Conservation (phyloP, 2,329 filamentous ascomycete species). For the Alternaria rosae region DNA sequence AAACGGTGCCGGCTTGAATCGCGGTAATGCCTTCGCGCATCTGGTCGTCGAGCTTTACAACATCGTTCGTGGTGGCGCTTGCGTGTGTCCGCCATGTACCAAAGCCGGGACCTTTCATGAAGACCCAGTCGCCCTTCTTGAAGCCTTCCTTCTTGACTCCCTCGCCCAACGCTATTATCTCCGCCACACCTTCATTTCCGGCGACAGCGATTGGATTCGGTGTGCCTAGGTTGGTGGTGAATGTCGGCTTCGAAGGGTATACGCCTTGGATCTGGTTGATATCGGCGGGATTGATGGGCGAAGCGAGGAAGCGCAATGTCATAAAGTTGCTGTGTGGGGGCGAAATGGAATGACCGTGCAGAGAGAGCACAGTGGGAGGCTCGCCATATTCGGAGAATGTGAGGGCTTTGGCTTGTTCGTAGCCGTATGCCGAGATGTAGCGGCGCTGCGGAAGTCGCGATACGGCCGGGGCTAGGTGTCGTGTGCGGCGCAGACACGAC, state of each 20-base stretch:
- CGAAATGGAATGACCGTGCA: constrained; percentile 80
- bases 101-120: constrained; percentile 81
- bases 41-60: constrained; percentile 75
- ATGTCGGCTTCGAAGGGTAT: constrained; percentile 84
- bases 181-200: constrained; percentile 93
- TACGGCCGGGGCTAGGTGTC: constrained; percentile 8
- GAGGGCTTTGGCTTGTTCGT: constrained; percentile 84
- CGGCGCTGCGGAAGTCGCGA: constrained; percentile 45
- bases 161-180: constrained; percentile 76
- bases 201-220: constrained; percentile 76
- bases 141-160: constrained; percentile 63
- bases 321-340: constrained; percentile 74
- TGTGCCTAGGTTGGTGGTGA: constrained; percentile 79
- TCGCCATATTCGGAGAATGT: constrained; percentile 78
- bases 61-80: constrained; percentile 65
- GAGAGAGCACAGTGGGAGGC: constrained; percentile 71
- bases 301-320: constrained; percentile 85
- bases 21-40: constrained; percentile 74
- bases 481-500: constrained; percentile 30
- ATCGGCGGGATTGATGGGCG: constrained; percentile 95
- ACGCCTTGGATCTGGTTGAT: constrained; percentile 98
- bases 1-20: constrained; percentile 84
- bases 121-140: constrained; percentile 87
- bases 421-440: constrained; percentile 71
- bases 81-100: constrained; percentile 97